Percentiles rank a stretch among this genome's conserved stretches.
These are phyloP conservation scores for Geosmithia morbida DNA, from an alignment of 2,329 filamentous ascomycete species.

Conservation along the genomic window DNA sequence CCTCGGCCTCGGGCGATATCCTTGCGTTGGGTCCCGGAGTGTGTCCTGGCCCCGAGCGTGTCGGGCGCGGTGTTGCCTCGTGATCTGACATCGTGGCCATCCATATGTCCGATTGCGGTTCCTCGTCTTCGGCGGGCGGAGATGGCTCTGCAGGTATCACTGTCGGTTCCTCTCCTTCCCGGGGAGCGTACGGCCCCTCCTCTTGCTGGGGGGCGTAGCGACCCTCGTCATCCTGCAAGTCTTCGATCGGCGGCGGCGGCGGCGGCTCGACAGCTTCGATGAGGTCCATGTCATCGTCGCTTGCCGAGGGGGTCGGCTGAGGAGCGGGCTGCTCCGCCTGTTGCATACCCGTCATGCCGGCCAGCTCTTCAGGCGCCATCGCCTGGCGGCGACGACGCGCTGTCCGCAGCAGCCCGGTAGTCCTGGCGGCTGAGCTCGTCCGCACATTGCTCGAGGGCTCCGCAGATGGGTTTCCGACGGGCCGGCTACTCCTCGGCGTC, in stretches of 20 bases:
- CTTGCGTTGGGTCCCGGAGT: not conserved
- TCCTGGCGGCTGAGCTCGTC: conserved; percentile 3
- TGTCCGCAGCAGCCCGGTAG: not conserved
- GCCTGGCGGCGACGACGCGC: conserved; percentile 9
- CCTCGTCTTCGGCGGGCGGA: conserved; percentile 7
- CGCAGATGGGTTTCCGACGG: conserved; percentile 3
- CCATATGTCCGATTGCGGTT: conserved; percentile 27
- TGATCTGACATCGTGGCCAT: conserved; percentile 23
- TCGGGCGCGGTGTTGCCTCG: conserved; percentile 18
- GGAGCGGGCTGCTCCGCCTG: conserved; percentile 2
- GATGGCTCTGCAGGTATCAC: not conserved
- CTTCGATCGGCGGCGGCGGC: too few relatives aligned
- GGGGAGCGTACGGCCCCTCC: not conserved
- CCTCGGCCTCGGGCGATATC: not conserved
- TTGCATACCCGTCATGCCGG: conserved; percentile 8
- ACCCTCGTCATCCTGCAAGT: not conserved
- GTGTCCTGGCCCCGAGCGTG: conserved; percentile 4
- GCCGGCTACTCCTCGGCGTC: conserved; percentile 11
- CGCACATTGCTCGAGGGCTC: conserved; percentile 12
- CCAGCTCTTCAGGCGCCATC: conserved; percentile 11
- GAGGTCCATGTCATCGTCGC: conserved; percentile 14
- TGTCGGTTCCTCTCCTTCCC: not conserved
- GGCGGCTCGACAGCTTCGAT: conserved; percentile 4
- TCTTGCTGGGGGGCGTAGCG: too few relatives aligned
- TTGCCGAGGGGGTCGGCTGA: not conserved